These are phyloP conservation scores for Wickerhamomyces ciferrii DNA, from an alignment of 805 yeast species.

Conservation along the genomic window DNA sequence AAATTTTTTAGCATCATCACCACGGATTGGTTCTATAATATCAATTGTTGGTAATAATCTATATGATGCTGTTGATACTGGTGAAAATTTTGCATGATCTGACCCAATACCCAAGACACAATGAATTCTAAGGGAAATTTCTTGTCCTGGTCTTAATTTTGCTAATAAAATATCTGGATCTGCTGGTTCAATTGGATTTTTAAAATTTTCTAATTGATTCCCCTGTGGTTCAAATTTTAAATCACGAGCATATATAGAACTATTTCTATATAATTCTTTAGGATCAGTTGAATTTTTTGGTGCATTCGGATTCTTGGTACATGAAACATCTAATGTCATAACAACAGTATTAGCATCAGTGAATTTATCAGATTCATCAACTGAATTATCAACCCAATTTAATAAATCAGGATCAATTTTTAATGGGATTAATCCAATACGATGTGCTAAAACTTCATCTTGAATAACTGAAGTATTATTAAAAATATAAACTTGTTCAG, in stretches of 20 bases:
- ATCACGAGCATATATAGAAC: slow-evolving; percentile 85
- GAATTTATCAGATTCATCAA: slow-evolving; percentile 63
- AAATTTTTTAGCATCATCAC: slow-evolving; percentile 72
- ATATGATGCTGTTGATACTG: slow-evolving; percentile 95
- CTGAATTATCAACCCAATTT: slow-evolving; percentile 69
- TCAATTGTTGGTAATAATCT: slow-evolving; percentile 86
- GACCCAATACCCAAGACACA: slow-evolving; percentile 88
- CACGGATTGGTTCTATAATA: slow-evolving; percentile 67
- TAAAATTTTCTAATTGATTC: slow-evolving; percentile 68
- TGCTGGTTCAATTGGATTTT: slow-evolving; percentile 67
- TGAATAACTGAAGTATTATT: slow-evolving; percentile 96
- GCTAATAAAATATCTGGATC: slow-evolving; percentile 90
- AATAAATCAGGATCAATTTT: slow-evolving; percentile 86
- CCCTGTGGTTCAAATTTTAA: slow-evolving; percentile 91
- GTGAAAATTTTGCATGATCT: slow-evolving; percentile 97
- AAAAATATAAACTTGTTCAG: slow-evolving; percentile 84
- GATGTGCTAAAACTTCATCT: slow-evolving; percentile 94
- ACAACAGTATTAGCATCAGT: slow-evolving; percentile 90
- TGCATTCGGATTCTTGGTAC: slow-evolving; percentile 83
- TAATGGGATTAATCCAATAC: slow-evolving; percentile 90
- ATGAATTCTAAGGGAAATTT: slow-evolving; percentile 83
- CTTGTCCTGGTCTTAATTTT: slow-evolving; percentile 95
- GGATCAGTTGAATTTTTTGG: slow-evolving; percentile 77
- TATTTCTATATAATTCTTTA: slow-evolving; percentile 73
- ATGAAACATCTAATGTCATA: slow-evolving; percentile 70